Percentiles rank a stretch among this genome's conserved stretches.
phyloP scores from a whole-genome alignment of 2,329 filamentous ascomycete genomes.

The Neofusicoccum ribis region DNA sequence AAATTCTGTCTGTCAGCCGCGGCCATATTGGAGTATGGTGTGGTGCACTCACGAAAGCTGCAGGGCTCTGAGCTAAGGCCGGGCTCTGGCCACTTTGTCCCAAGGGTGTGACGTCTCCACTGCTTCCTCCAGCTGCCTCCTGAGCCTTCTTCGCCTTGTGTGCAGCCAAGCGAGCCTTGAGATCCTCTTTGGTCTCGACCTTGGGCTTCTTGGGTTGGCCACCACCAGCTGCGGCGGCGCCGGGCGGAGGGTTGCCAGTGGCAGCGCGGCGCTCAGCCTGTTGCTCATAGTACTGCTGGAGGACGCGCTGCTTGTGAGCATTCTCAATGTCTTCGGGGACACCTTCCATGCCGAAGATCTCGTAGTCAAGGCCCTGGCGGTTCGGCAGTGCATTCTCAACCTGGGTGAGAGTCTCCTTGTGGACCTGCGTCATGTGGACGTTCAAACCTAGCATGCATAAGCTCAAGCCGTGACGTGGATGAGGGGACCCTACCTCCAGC shows the following conservation, averaged over 20 bases:
- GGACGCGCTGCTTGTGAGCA: slow-evolving; percentile 82
- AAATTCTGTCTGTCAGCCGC: not conserved
- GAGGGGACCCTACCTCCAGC: slow-evolving; percentile 71
- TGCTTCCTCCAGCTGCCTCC: slow-evolving; percentile 44
- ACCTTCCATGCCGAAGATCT: slow-evolving; percentile 98
- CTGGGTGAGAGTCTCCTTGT: slow-evolving; percentile 84
- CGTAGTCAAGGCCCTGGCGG: slow-evolving; percentile 80
- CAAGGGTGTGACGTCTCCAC: slow-evolving; percentile 57
- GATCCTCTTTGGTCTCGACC: slow-evolving; percentile 67
- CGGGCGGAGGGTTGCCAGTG: slow-evolving; percentile 78
- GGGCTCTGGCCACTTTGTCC: slow-evolving; percentile 49
- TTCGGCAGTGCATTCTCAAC: slow-evolving; percentile 93
- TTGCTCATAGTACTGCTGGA: slow-evolving; percentile 79
- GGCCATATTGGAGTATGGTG: not conserved
- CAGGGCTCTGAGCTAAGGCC: slow-evolving; percentile 53
- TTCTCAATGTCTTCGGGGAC: slow-evolving; percentile 83
- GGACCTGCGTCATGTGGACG: slow-evolving; percentile 97
- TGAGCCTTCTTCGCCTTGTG: slow-evolving; percentile 70
- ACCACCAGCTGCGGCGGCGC: slow-evolving; percentile 47
- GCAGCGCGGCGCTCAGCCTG: slow-evolving; percentile 78
- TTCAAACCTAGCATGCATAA: slow-evolving; percentile 67
- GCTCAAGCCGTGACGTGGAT: slow-evolving; percentile 3
- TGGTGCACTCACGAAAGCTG: slow-evolving; percentile 58
- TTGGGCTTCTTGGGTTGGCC: slow-evolving; percentile 62
- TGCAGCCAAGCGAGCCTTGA: slow-evolving; percentile 78